Percentiles rank a stretch among this genome's conserved stretches.
phyloP scores from a whole-genome alignment of 1,139 yeast genomes.

The Sugiyamaella xylanicola region DNA sequence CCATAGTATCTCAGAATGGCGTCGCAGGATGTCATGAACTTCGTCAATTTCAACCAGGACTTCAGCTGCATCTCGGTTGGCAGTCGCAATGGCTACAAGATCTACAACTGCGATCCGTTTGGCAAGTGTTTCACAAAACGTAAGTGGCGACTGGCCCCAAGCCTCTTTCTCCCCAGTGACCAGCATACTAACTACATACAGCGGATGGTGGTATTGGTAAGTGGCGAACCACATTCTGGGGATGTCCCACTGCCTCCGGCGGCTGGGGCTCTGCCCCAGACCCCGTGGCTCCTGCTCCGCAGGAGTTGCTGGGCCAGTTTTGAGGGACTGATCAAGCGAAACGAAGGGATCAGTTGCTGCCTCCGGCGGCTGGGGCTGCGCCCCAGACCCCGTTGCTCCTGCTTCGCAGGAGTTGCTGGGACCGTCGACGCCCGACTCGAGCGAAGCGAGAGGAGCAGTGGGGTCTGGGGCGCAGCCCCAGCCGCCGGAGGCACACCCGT shows the following conservation, averaged over 20 bases:
- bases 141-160: no score
- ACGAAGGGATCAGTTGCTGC: no score
- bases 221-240: background rate
- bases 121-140: slow-evolving; percentile 70
- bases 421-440: background rate
- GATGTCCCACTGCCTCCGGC: background rate
- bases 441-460: background rate
- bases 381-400: no score
- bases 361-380: no score
- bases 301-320: no score
- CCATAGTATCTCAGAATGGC: background rate
- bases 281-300: background rate
- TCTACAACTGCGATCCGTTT: slow-evolving; percentile 88
- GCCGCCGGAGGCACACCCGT: slow-evolving; percentile 1
- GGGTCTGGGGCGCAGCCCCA: slow-evolving; percentile 1
- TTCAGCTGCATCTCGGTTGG: slow-evolving; percentile 87
- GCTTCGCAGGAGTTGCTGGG: background rate
- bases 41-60: slow-evolving; percentile 86
- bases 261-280: background rate
- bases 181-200: slow-evolving; percentile 16
- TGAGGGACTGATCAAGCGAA: no score
- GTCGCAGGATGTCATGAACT: slow-evolving; percentile 45
- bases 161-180: no score
- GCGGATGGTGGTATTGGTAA: slow-evolving; percentile 44
- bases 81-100: slow-evolving; percentile 71